Evolutionary conservation across 805 yeast species (phyloP).

Genomic region (Myxozyma mucilagina): DNA sequence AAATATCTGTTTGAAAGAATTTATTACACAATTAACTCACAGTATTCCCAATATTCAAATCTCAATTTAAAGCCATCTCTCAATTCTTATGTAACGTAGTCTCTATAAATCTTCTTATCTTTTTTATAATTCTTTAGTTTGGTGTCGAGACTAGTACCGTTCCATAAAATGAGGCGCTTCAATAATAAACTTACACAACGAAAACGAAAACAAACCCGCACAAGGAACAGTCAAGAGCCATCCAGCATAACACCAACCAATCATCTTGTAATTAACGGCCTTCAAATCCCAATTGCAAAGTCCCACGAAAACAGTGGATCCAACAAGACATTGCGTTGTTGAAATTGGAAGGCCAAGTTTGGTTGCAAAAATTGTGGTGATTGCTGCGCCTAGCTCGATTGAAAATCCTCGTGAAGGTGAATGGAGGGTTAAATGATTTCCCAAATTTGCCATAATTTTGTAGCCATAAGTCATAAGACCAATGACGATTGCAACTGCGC

Average conservation of each 20-base stretch:
- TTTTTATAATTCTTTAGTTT: too few species aligned
- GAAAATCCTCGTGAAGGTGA: constrained; percentile 78
- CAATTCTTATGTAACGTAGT: too few species aligned
- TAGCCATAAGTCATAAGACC: constrained; percentile 75
- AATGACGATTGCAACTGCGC: constrained; percentile 64
- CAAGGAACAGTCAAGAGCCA: constrained; percentile 73
- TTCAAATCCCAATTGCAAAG: constrained; percentile 62
- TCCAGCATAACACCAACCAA: constrained; percentile 66
- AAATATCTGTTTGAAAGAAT: too few species aligned
- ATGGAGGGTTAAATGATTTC: constrained; percentile 71
- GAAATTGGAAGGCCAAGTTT: constrained; percentile 70
- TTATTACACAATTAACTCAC: too few species aligned
- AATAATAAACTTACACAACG: constrained; percentile 60
- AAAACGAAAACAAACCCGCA: constrained; percentile 74
- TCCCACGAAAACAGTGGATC: constrained; percentile 76
- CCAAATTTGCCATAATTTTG: constrained; percentile 65
- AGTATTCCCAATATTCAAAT: too few species aligned
- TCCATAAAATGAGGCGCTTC: constrained; percentile 55
- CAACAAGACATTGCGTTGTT: constrained; percentile 76
- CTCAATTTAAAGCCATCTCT: too few species aligned
- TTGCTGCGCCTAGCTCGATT: constrained; percentile 75
- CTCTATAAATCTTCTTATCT: too few species aligned
- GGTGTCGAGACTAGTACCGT: neutral
- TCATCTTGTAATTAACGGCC: constrained; percentile 77
- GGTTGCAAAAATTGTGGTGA: constrained; percentile 73